phyloP scores from a whole-genome alignment of 257 asterid genomes.

The Rehmannia glutinosa region DNA sequence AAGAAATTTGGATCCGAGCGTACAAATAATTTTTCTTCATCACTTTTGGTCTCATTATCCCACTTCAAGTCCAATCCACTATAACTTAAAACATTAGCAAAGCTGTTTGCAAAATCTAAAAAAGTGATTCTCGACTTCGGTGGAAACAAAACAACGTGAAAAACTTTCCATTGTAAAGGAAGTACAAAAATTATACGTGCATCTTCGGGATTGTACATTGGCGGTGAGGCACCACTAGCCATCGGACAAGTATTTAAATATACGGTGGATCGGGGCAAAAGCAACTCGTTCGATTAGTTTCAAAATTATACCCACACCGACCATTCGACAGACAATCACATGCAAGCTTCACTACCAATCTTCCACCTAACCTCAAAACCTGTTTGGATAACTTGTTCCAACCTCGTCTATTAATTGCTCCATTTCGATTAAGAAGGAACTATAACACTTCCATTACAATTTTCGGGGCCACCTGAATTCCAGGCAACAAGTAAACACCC shows the following conservation, averaged over 20 bases:
- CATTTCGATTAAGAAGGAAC: conserved; percentile 37
- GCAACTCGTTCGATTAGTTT: conserved; percentile 35
- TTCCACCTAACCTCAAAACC: conserved; percentile 62
- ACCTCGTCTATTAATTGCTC: conserved; percentile 11
- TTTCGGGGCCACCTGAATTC: conserved; percentile 35
- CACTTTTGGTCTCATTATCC: too few species aligned
- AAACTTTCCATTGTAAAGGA: neutral
- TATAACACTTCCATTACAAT: conserved; percentile 39
- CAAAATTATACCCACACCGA: conserved; percentile 44
- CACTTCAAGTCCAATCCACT: neutral
- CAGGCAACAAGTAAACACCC: conserved; percentile 33
- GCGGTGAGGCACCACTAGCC: conserved; percentile 18
- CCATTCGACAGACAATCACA: conserved; percentile 48
- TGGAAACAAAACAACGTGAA: too few species aligned
- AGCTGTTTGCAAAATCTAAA: too few species aligned
- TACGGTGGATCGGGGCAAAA: conserved; percentile 47
- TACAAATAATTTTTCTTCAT: too few species aligned
- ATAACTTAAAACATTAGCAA: too few species aligned
- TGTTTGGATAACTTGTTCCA: conserved; percentile 31
- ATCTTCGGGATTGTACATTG: neutral
- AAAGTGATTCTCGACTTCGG: neutral
- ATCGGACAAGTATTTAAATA: conserved; percentile 33
- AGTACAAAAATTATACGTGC: neutral
- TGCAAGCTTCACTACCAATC: conserved; percentile 36
- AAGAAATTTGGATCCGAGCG: too few species aligned